Percentiles rank a stretch among this genome's conserved stretches.
Evolutionary conservation across 2,329 filamentous ascomycete species (phyloP).

Genomic region (Akanthomyces dipterigenus): DNA sequence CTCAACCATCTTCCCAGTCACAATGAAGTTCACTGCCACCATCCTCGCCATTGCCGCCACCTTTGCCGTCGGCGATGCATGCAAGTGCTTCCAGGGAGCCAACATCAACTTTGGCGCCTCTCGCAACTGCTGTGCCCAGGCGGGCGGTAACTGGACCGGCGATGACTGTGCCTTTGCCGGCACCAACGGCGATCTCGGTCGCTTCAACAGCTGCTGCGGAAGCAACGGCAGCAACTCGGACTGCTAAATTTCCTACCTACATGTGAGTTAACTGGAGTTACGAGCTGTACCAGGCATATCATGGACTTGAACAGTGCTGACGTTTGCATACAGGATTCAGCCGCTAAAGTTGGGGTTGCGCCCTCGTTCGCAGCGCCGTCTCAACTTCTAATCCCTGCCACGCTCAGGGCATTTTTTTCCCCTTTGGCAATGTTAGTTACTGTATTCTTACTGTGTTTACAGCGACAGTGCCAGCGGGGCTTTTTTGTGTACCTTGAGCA

Average conservation of each 20-base stretch:
- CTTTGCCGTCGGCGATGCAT: neutral
- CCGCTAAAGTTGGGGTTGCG: too few relatives aligned
- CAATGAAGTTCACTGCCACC: neutral
- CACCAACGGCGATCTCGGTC: neutral
- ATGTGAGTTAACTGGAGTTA: too few relatives aligned
- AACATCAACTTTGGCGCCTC: conserved; percentile 2
- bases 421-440: too few relatives aligned
- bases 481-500: too few relatives aligned
- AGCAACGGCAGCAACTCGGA: neutral
- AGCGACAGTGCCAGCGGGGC: too few relatives aligned
- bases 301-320: too few relatives aligned
- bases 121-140: neutral
- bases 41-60: neutral
- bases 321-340: too few relatives aligned
- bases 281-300: too few relatives aligned
- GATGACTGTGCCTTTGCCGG: conserved; percentile 1
- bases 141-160: neutral
- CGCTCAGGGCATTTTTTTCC: too few relatives aligned
- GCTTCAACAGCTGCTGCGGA: conserved; percentile 1
- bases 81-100: conserved; percentile 1
- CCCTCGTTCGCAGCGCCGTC: too few relatives aligned
- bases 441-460: too few relatives aligned
- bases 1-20: neutral
- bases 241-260: neutral
- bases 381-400: too few relatives aligned